Base-by-base conservation (phyloP, 2,329 filamentous ascomycete genomes). In the Reticulascus tulasneorum region DNA sequence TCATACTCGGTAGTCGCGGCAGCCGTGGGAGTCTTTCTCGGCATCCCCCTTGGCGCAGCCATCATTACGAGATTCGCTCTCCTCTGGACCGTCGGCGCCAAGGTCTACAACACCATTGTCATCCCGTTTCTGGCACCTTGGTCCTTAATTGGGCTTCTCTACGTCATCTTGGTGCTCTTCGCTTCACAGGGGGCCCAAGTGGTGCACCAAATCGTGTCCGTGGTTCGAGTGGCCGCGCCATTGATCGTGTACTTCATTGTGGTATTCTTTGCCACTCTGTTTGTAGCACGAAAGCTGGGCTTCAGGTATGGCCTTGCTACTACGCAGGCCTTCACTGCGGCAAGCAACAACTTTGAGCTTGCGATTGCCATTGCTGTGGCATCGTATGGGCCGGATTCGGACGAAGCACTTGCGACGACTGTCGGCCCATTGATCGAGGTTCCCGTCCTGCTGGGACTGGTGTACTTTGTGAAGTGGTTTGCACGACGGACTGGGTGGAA, bases 271-370 rank as follows among this genome's bases (percentile, higher is more conserved):
- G 50, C 68, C 3, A 93, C 86, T 0, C 64, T 93, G 2, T 66
- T 65, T 27, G 62, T 81, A 3, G 73, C 78, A 4, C 68, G 72
- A 31, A 72, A 68, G n/a, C 61, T 83, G n/a, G 84, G 86, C 0
- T 89, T 89, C 40, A 79, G 77, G 0, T 94, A 94, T 54, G 71
- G 72, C 23, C 56, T 89, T 1, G 73, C 75, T 2, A 72, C 75
- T 9, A 91, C 87, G 3, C 87, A 94, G 61, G 89, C 85, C 53
- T 93, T 94, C 51, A 94, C 86, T 0, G 90, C 87, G 0, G 85
- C 86, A 1, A 94, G 88, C 56, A 95, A 95, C 54, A 94, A 95
- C 55, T 95, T 95, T 52, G 89, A 95, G 64, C 66, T 95, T 17
- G 87, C 89, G 0, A 94, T 95, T 60, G 88, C 88, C 0, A 88